A percentile compares a stretch with the other conserved stretches of the same genome.
phyloP scores from a whole-genome alignment of 805 yeast genomes.

The Candida vaughaniae region DNA sequence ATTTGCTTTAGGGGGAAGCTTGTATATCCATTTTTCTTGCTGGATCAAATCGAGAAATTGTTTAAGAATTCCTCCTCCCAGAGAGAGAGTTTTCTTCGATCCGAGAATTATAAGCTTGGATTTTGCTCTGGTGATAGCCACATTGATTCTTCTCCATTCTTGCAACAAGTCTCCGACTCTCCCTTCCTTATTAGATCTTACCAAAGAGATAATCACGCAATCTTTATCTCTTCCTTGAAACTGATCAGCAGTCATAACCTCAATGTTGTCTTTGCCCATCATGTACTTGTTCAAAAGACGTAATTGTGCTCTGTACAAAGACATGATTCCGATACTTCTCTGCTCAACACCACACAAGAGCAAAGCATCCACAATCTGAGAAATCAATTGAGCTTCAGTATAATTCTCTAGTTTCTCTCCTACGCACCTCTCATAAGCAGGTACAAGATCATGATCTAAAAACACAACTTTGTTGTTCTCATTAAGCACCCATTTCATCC shows the following conservation, averaged over 20 bases:
- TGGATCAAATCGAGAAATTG: slow-evolving; percentile 61
- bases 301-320: slow-evolving; percentile 80
- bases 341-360: slow-evolving; percentile 58
- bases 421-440: slow-evolving; percentile 50
- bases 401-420: slow-evolving; percentile 74
- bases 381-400: slow-evolving; percentile 66
- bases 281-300: slow-evolving; percentile 33
- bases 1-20: slow-evolving; percentile 48
- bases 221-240: slow-evolving; percentile 96
- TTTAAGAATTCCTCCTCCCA: slow-evolving; percentile 47
- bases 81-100: slow-evolving; percentile 58
- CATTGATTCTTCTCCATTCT: slow-evolving; percentile 93
- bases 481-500: slow-evolving; percentile 60
- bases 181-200: slow-evolving; percentile 67
- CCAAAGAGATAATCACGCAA: slow-evolving; percentile 85
- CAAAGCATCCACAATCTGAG: slow-evolving; percentile 61
- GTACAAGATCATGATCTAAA: slow-evolving; percentile 71
- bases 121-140: slow-evolving; percentile 89
- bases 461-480: slow-evolving; percentile 66
- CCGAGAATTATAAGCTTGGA: slow-evolving; percentile 84
- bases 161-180: slow-evolving; percentile 74
- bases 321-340: slow-evolving; percentile 76
- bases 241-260: slow-evolving; percentile 88
- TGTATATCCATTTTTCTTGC: slow-evolving; percentile 61
- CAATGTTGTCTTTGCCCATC: slow-evolving; percentile 47